These are phyloP conservation scores for Dendrocalamus sinicus DNA, from an alignment of 176 grass and related monocot species.

Conservation along the genomic window DNA sequence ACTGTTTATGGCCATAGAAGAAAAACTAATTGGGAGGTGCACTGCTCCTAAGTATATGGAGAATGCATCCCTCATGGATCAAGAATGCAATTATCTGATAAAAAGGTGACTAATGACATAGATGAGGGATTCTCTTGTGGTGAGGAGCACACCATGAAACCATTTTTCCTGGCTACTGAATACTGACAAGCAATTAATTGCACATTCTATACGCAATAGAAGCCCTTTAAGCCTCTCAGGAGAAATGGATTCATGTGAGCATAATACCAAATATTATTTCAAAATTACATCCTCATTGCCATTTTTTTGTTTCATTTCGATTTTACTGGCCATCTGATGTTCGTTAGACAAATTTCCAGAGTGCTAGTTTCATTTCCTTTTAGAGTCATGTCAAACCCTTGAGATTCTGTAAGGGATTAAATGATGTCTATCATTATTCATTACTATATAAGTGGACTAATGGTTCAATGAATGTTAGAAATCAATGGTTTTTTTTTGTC, in stretches of 20 bases:
- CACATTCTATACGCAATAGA: background rate
- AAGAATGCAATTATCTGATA: constrained; percentile 15
- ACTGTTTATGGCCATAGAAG: background rate
- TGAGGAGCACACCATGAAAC: background rate
- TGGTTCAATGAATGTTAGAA: background rate
- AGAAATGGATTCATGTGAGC: background rate
- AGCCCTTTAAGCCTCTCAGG: background rate
- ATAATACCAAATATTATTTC: background rate
- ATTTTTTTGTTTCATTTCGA: background rate
- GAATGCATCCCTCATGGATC: background rate
- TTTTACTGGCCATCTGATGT: constrained; percentile 6
- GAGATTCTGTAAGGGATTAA: background rate
- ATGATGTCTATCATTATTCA: constrained; percentile 3
- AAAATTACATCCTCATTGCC: background rate
- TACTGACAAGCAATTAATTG: constrained; percentile 7
- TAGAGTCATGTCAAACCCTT: background rate
- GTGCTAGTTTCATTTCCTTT: constrained; percentile 4
- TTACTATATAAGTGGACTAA: background rate
- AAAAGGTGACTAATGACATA: background rate
- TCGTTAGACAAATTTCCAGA: background rate
- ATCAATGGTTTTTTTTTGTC: background rate
- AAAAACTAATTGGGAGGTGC: background rate
- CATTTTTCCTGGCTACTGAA: background rate
- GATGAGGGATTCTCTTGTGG: background rate
- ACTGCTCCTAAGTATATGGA: background rate